Evolutionary conservation across 2,329 filamentous ascomycete species (phyloP).

Genomic region (Verticillium isaacii): DNA sequence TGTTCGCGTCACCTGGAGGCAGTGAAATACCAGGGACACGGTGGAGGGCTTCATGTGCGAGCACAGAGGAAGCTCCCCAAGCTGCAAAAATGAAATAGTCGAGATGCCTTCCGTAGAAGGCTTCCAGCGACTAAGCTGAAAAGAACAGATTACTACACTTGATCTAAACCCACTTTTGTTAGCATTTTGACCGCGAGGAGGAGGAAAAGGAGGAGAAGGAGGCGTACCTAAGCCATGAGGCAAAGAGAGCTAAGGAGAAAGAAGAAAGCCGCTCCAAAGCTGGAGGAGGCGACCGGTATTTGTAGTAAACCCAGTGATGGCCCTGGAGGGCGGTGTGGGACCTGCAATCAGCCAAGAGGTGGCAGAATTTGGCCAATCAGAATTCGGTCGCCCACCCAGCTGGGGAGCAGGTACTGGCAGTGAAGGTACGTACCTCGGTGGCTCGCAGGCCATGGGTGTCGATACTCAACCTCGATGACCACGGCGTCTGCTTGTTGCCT

Average conservation of each 20-base stretch:
- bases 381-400: neutral
- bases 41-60: conserved; percentile 59
- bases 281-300: neutral
- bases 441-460: too few relatives aligned
- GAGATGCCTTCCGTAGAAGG: conserved; percentile 57
- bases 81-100: conserved; percentile 70
- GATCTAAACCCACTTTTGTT: conserved; percentile 47
- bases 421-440: neutral
- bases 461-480: neutral
- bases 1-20: conserved; percentile 61
- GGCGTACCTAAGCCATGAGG: conserved; percentile 1
- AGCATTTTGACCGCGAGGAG: neutral
- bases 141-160: conserved; percentile 80
- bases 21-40: conserved; percentile 72
- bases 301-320: neutral
- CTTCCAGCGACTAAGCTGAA: conserved; percentile 81
- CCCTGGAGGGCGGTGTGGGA: neutral
- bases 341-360: neutral
- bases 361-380: neutral
- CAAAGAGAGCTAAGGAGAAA: conserved; percentile 34
- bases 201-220: neutral
- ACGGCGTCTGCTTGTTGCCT: too few relatives aligned
- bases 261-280: conserved; percentile 25
- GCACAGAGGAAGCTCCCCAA: conserved; percentile 51
- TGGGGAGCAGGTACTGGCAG: neutral